Evolutionary conservation across 2,329 filamentous ascomycete species (phyloP).

Genomic region (Stagonosporopsis chrysanthemi): DNA sequence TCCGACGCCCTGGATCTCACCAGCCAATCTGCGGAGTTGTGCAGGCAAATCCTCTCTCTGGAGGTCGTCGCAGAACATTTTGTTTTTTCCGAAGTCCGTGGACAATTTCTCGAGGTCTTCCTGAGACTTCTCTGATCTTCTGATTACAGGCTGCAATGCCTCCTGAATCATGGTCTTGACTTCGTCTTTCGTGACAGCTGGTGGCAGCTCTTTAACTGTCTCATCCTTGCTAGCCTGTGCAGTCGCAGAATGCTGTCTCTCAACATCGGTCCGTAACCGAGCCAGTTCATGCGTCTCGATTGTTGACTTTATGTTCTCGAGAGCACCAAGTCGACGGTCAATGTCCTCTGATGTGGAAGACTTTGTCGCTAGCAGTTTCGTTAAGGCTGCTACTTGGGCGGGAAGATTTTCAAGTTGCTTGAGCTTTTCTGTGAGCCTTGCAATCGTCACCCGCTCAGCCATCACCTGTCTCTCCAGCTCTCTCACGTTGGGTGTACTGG

Average conservation of each 20-base stretch:
- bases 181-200: background rate
- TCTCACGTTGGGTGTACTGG: background rate
- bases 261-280: background rate
- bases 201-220: background rate
- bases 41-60: no score
- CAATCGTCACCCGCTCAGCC: background rate
- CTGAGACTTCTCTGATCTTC: background rate
- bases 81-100: background rate
- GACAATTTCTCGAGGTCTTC: background rate
- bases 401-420: slow-evolving; percentile 3
- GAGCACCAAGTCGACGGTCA: background rate
- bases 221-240: background rate
- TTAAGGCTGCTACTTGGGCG: background rate
- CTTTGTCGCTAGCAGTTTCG: background rate
- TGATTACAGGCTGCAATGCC: background rate
- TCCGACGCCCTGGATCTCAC: background rate
- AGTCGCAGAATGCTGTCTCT: background rate
- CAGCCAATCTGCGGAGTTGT: slow-evolving; percentile 5
- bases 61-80: background rate
- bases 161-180: background rate
- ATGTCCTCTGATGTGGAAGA: background rate
- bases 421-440: background rate
- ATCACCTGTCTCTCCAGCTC: background rate
- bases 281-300: background rate
- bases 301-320: background rate